Evolutionary conservation across 805 yeast species (phyloP).

Genomic region (Saccharomycopsis babjevae): DNA sequence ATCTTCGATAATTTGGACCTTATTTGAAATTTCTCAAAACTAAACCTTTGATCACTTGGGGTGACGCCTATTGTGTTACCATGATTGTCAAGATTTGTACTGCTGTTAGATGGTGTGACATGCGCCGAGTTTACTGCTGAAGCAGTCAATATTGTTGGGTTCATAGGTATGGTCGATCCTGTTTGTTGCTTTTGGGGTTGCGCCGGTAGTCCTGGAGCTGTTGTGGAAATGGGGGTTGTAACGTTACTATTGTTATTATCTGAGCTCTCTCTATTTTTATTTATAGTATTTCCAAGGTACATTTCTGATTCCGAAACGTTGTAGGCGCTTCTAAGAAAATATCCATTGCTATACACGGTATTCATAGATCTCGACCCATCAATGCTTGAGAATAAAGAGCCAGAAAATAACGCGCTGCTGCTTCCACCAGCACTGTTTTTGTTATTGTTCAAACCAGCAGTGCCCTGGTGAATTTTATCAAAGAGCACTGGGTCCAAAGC

Average conservation of each 20-base stretch:
- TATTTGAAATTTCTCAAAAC: conserved; percentile 6
- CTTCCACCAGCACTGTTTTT: not conserved
- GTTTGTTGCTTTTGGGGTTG: not conserved
- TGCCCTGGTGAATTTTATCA: not conserved
- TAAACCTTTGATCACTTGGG: not conserved
- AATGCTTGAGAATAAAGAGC: not conserved
- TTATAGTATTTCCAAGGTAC: not conserved
- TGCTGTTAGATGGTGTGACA: not conserved
- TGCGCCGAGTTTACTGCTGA: not conserved
- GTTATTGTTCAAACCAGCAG: not conserved
- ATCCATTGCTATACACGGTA: conserved; percentile 1
- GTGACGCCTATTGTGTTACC: not conserved
- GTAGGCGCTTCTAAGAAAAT: conserved; percentile 15
- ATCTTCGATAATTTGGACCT: conserved; percentile 16
- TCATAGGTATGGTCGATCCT: not conserved
- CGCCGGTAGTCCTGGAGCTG: not conserved
- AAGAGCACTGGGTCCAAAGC: conserved; percentile 2
- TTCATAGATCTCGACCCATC: not conserved
- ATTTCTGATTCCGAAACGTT: not conserved
- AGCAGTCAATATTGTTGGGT: not conserved
- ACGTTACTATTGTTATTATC: not conserved
- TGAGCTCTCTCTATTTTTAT: not conserved
- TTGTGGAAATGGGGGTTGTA: not conserved
- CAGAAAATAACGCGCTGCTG: not conserved
- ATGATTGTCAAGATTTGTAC: not conserved